These are phyloP conservation scores for Parmelia sp. DNA, from an alignment of 495 filamentous ascomycete genomes.

Conservation along the genomic window DNA sequence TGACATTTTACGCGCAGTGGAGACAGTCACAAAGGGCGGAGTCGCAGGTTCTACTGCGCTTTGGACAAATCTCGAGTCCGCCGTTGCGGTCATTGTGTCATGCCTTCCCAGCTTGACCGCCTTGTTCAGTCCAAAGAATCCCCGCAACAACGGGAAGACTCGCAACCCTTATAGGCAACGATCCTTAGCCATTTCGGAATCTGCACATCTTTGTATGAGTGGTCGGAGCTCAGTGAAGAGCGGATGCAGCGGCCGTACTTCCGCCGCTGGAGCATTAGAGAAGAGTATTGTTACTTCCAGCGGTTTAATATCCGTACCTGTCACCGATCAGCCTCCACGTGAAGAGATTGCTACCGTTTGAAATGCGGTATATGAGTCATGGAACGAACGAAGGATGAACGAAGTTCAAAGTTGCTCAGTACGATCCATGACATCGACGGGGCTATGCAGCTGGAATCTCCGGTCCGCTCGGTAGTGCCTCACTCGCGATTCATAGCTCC, in stretches of 20 bases:
- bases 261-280: not conserved
- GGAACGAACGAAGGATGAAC: not conserved
- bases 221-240: not conserved
- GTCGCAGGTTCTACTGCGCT: not conserved
- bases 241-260: not conserved
- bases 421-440: not conserved
- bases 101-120: constrained; percentile 3
- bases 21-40: not conserved
- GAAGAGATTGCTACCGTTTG: not conserved
- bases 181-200: not conserved
- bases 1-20: constrained; percentile 9
- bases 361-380: not conserved
- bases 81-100: constrained; percentile 9
- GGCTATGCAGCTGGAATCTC: not conserved
- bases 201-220: not conserved
- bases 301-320: not conserved
- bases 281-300: not conserved
- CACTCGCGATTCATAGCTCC: not conserved
- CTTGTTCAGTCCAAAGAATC: not conserved
- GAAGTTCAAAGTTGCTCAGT: not conserved
- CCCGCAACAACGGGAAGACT: not conserved
- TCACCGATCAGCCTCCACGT: no score
- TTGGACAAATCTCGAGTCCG: constrained; percentile 13
- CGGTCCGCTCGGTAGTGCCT: no score
- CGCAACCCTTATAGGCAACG: not conserved